These are phyloP conservation scores for Mercurialis annua DNA, from an alignment of 345 rosid genomes.

Conservation along the genomic window DNA sequence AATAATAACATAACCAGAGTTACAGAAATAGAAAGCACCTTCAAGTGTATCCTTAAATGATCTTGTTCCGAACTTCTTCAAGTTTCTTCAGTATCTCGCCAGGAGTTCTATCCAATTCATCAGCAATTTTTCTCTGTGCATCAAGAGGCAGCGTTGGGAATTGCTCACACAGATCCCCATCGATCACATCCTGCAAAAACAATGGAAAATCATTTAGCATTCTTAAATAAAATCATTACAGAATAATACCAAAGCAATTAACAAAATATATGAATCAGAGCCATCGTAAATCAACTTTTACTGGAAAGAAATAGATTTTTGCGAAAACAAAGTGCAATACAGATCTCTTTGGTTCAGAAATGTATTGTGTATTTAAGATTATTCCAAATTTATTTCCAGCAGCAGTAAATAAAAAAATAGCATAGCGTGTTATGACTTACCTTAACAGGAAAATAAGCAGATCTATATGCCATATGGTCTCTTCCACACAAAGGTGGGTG, in stretches of 20 bases:
- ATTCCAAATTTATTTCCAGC: not conserved
- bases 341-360: not conserved
- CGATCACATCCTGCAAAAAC: conserved; percentile 85
- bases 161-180: conserved; percentile 98
- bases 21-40: conserved; percentile 6
- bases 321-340: not conserved
- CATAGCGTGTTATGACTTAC: conserved; percentile 25
- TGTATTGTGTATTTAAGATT: not conserved
- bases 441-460: conserved; percentile 98
- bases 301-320: not conserved
- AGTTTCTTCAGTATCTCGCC: conserved; percentile 97
- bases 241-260: not conserved
- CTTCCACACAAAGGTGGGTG: conserved; percentile 94
- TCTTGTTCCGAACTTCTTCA: conserved; percentile 84
- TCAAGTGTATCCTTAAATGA: conserved; percentile 34
- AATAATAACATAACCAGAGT: not conserved
- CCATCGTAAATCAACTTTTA: not conserved
- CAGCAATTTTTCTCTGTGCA: conserved; percentile 85
- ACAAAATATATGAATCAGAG: not conserved
- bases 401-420: not conserved
- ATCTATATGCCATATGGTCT: conserved; percentile 88
- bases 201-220: conserved; percentile 10
- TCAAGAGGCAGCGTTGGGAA: conserved; percentile 86
- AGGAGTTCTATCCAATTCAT: conserved; percentile 91
- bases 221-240: not conserved